A percentile compares a stretch with the other conserved stretches of the same genome.
Conservation (phyloP, 768 basidiomycete species). For the Paxillus involutus region DNA sequence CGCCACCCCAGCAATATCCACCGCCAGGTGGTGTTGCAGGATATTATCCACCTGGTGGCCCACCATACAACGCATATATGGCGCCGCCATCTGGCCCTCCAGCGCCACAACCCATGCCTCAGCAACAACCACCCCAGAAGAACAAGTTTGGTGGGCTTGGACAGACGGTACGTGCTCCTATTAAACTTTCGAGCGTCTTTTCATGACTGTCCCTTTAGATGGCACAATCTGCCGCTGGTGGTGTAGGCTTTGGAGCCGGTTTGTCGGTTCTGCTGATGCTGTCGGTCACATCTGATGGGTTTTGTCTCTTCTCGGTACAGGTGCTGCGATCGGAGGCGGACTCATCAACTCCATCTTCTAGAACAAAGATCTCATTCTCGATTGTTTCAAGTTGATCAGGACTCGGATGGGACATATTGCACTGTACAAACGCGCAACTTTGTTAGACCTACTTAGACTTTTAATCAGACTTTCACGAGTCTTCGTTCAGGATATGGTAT, state of each 20-base stretch:
- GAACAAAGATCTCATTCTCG: neutral
- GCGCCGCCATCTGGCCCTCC: constrained; percentile 35
- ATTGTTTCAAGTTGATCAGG: neutral
- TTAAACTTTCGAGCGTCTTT: neutral
- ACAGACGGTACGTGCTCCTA: constrained; percentile 28
- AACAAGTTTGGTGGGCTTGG: constrained; percentile 41
- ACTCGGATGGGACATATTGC: constrained; percentile 6
- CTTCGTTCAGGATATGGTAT: neutral
- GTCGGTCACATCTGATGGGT: neutral
- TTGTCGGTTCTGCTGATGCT: constrained; percentile 1
- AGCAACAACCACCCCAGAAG: constrained; percentile 33
- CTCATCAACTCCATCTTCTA: constrained; percentile 51
- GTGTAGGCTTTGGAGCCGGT: constrained; percentile 50
- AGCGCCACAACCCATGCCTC: constrained; percentile 35
- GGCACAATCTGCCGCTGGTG: constrained; percentile 37
- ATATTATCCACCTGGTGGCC: constrained; percentile 15
- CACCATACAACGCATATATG: constrained; percentile 15
- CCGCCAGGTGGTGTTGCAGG: constrained; percentile 8
- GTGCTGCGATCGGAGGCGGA: constrained; percentile 44
- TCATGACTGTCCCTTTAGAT: constrained; percentile 20
- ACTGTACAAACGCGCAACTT: neutral
- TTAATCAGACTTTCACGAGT: neutral
- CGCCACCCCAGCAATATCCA: constrained; percentile 15
- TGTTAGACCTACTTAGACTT: neutral
- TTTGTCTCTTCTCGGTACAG: constrained; percentile 20